Percentiles rank a stretch among this genome's conserved stretches.
Conservation (phyloP, 768 basidiomycete species). For the Russula earlei region DNA sequence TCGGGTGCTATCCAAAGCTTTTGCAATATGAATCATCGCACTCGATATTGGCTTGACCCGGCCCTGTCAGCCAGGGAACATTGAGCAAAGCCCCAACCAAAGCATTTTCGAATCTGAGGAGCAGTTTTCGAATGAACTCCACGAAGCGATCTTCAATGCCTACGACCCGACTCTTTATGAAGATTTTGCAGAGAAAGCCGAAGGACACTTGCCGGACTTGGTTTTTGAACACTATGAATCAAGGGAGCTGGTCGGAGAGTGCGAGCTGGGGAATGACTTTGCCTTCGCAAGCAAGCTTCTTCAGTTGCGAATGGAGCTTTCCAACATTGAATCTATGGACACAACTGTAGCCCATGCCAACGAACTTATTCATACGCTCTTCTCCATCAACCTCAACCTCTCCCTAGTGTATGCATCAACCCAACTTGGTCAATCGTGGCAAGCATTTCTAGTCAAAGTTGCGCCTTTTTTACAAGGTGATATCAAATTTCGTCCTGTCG, state of each 20-base stretch:
- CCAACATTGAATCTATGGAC: conserved; percentile 27
- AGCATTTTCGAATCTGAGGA: conserved; percentile 51
- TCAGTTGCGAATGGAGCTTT: conserved; percentile 50
- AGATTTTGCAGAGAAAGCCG: conserved; percentile 40
- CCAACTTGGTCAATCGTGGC: conserved; percentile 70
- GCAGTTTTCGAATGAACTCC: conserved; percentile 52
- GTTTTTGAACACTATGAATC: conserved; percentile 54
- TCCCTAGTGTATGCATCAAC: conserved; percentile 76
- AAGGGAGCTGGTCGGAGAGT: conserved; percentile 52
- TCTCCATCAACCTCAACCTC: conserved; percentile 79
- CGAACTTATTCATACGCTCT: conserved; percentile 46
- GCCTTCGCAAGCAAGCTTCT: conserved; percentile 56
- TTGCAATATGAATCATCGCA: conserved; percentile 63
- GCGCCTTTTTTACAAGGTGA: conserved; percentile 58
- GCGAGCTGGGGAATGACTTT: conserved; percentile 76
- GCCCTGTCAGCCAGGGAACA: conserved; percentile 25
- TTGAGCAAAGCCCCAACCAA: conserved; percentile 40
- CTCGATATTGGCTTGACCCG: conserved; percentile 60
- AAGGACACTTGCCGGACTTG: conserved; percentile 47
- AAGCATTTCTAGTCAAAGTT: conserved; percentile 53
- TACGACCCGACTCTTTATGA: conserved; percentile 71
- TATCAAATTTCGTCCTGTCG: conserved; percentile 40
- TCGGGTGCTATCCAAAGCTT: conserved; percentile 60
- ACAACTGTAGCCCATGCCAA: conserved; percentile 38
- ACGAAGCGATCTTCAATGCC: conserved; percentile 59